Evolutionary conservation across 108 stramenopile genomes (phyloP).

Genomic region (Phaeodactylum tricornutum): DNA sequence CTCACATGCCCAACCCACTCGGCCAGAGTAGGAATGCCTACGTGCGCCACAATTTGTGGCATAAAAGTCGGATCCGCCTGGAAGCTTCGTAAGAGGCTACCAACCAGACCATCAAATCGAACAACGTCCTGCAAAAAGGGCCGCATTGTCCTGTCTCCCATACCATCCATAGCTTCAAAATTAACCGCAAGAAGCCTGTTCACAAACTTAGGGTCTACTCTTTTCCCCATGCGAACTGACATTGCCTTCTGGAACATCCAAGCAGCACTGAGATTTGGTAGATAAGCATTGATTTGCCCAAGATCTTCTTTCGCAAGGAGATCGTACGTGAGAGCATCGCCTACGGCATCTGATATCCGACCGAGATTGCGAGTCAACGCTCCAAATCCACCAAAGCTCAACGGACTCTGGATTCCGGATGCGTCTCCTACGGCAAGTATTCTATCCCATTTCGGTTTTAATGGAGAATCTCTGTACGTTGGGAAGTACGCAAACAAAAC

Average conservation of each 20-base stretch:
- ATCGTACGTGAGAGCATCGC: slow-evolving; percentile 77
- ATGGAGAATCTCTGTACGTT: slow-evolving; percentile 87
- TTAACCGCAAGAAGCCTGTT: slow-evolving; percentile 82
- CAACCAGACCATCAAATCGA: slow-evolving; percentile 71
- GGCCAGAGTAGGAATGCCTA: slow-evolving; percentile 63
- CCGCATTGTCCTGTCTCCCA: slow-evolving; percentile 62
- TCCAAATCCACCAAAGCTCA: slow-evolving; percentile 96
- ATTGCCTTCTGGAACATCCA: slow-evolving; percentile 96
- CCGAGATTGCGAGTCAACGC: slow-evolving; percentile 83
- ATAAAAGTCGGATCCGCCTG: slow-evolving; percentile 67
- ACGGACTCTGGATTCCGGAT: slow-evolving; percentile 88
- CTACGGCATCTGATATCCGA: slow-evolving; percentile 64
- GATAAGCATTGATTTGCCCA: slow-evolving; percentile 84
- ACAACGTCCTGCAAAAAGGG: slow-evolving; percentile 92
- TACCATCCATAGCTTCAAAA: slow-evolving; percentile 79
- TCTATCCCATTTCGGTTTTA: slow-evolving; percentile 71
- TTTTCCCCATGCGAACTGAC: slow-evolving; percentile 76
- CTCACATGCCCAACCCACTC: slow-evolving; percentile 82
- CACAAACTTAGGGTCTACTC: slow-evolving; percentile 69
- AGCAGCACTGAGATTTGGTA: slow-evolving; percentile 82
- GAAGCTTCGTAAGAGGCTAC: slow-evolving; percentile 63
- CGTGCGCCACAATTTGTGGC: slow-evolving; percentile 67
- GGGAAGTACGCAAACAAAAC: slow-evolving; percentile 90
- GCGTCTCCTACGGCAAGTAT: slow-evolving; percentile 82
- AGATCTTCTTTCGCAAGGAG: slow-evolving; percentile 77